Conservation (phyloP, 2,329 filamentous ascomycete genomes). For the Arthrobotrys pseudoclavata region DNA sequence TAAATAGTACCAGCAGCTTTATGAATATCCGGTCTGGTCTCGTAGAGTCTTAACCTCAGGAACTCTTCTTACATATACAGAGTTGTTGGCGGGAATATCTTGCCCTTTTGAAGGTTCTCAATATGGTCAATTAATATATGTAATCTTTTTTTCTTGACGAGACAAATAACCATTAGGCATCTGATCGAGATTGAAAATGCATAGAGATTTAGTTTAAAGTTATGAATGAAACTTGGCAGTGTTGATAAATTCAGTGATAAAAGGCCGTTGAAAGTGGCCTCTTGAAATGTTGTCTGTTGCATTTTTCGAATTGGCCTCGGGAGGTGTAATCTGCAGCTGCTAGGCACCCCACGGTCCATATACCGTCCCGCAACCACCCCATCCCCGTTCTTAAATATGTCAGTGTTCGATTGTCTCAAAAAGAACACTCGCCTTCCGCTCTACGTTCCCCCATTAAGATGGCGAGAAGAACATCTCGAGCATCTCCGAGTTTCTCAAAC, state of each 20-base stretch:
- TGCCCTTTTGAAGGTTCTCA: too few relatives aligned
- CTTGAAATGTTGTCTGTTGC: constrained; percentile 8
- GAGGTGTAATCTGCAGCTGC: background rate
- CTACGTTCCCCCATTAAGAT: constrained; percentile 7
- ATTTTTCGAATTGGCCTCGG: background rate
- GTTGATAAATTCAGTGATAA: background rate
- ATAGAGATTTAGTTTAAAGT: too few relatives aligned
- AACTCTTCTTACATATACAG: too few relatives aligned
- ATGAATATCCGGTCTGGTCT: too few relatives aligned
- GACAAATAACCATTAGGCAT: too few relatives aligned
- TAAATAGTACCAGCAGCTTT: too few relatives aligned
- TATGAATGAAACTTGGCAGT: background rate
- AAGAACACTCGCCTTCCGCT: constrained; percentile 13
- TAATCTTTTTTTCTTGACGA: too few relatives aligned
- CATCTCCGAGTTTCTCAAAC: constrained; percentile 11
- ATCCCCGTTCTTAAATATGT: background rate
- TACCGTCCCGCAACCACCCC: background rate
- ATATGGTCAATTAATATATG: too few relatives aligned
- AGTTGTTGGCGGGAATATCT: too few relatives aligned
- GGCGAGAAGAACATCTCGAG: constrained; percentile 28
- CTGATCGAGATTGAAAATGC: too few relatives aligned
- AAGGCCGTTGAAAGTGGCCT: background rate
- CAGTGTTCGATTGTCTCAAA: constrained; percentile 21
- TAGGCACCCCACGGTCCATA: background rate
- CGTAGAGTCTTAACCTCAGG: too few relatives aligned